phyloP scores from a whole-genome alignment of 176 grass and related monocot species.

The Oryza meyeriana region DNA sequence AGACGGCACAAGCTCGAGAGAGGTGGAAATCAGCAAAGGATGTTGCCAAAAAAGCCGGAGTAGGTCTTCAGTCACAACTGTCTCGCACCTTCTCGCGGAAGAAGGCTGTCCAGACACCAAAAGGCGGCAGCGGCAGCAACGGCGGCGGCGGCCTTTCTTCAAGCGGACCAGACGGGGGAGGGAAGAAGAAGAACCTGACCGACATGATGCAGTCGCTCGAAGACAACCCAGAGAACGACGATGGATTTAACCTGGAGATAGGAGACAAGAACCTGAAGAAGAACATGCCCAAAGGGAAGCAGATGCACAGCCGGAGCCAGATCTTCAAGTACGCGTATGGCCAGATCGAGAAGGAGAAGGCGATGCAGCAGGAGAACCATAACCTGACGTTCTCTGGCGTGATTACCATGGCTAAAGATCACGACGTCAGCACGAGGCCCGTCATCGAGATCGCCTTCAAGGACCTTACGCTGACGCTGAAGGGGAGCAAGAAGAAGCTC shows the following conservation, averaged over 20 bases:
- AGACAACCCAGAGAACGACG: conserved; percentile 53
- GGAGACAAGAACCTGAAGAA: conserved; percentile 74
- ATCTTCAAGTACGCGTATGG: conserved; percentile 98
- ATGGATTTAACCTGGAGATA: conserved; percentile 70
- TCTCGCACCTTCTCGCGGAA: conserved; percentile 83
- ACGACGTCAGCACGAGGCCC: conserved; percentile 54
- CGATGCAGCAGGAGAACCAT: conserved; percentile 84
- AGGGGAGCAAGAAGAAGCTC: conserved; percentile 88
- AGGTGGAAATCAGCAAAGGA: conserved; percentile 83
- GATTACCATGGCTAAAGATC: conserved; percentile 79
- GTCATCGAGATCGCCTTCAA: conserved; percentile 87
- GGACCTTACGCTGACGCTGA: conserved; percentile 70
- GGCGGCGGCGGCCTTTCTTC: not conserved
- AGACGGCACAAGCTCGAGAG: conserved; percentile 74
- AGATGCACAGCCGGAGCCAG: conserved; percentile 85
- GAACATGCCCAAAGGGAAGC: conserved; percentile 57
- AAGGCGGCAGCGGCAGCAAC: not conserved
- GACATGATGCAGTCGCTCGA: conserved; percentile 64
- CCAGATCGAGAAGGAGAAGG: conserved; percentile 98
- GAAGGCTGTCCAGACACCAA: conserved; percentile 36
- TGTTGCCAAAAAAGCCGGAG: conserved; percentile 75
- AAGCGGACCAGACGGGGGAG: conserved; percentile 29
- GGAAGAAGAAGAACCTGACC: conserved; percentile 51
- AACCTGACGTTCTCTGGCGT: conserved; percentile 94
- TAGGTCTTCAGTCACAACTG: conserved; percentile 59